Conservation (phyloP, 345 rosid genomes). For the Erysimum cheiranthoides region DNA sequence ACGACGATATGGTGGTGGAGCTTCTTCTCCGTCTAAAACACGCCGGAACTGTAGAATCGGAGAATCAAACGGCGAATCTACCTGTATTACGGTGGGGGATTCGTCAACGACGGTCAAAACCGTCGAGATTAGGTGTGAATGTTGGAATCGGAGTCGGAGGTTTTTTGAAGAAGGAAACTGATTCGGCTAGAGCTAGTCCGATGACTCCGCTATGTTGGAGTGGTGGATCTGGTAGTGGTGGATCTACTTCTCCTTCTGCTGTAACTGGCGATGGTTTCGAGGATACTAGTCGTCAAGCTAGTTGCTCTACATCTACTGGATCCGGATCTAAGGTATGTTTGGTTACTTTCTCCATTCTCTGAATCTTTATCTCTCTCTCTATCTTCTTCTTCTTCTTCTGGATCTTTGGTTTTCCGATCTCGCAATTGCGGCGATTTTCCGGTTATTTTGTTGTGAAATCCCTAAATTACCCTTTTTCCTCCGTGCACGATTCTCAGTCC, state of each 20-base stretch:
- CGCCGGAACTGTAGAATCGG: conserved; percentile 39
- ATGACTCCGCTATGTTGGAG: conserved; percentile 75
- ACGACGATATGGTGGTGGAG: conserved; percentile 66
- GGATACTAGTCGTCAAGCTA: conserved; percentile 57
- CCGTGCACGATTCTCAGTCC: background rate
- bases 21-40: conserved; percentile 61
- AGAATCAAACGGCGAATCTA: conserved; percentile 29
- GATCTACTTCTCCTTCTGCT: conserved; percentile 57
- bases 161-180: conserved; percentile 47
- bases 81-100: conserved; percentile 60
- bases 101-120: conserved; percentile 58
- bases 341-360: background rate
- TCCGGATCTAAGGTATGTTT: conserved; percentile 75
- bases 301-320: conserved; percentile 51
- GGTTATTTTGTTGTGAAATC: background rate
- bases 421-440: background rate
- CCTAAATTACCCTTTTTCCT: background rate
- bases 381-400: background rate
- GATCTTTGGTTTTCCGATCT: conserved; percentile 25
- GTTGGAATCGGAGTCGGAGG: conserved; percentile 9
- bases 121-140: conserved; percentile 50
- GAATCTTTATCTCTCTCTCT: conserved; percentile 5
- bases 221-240: conserved; percentile 55
- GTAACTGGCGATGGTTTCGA: conserved; percentile 64
- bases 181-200: conserved; percentile 62